These are phyloP conservation scores for Davidsoniella neocaledoniae DNA, from an alignment of 2,329 filamentous ascomycete genomes.

Conservation along the genomic window DNA sequence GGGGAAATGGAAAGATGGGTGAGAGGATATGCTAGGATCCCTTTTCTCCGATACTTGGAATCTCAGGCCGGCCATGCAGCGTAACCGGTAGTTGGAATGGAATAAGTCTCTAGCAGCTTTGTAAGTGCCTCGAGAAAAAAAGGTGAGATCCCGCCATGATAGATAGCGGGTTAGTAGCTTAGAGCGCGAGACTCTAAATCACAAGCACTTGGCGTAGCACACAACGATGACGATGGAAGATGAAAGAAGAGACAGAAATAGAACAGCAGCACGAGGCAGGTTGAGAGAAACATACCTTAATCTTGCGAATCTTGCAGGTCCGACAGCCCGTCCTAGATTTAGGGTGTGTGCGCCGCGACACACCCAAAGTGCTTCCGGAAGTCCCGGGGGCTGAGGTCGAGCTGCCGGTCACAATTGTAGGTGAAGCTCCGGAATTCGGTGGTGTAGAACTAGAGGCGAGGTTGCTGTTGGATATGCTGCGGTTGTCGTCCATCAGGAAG, in stretches of 20 bases:
- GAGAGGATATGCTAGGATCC: too few relatives aligned
- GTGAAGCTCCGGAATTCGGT: not conserved
- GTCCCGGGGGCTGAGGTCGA: not conserved
- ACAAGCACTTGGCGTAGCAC: too few relatives aligned
- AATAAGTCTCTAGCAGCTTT: too few relatives aligned
- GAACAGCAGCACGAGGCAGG: too few relatives aligned
- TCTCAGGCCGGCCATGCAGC: too few relatives aligned
- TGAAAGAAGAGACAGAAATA: not conserved
- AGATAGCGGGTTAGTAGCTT: too few relatives aligned
- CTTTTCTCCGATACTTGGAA: too few relatives aligned
- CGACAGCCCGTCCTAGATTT: conserved; percentile 13
- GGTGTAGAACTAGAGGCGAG: not conserved
- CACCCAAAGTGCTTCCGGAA: not conserved
- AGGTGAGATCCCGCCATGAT: too few relatives aligned
- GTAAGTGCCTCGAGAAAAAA: too few relatives aligned
- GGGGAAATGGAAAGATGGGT: too few relatives aligned
- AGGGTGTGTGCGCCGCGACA: conserved; percentile 10
- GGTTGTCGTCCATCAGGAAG: not conserved
- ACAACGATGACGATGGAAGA: not conserved
- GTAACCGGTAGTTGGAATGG: too few relatives aligned
- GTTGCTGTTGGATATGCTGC: not conserved
- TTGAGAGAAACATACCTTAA: conserved; percentile 13
- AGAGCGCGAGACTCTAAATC: too few relatives aligned
- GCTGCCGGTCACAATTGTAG: not conserved
- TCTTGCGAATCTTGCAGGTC: conserved; percentile 15